Percentiles rank a stretch among this genome's conserved stretches.
Evolutionary conservation across 2,329 filamentous ascomycete genomes (phyloP).

Genomic region (Magnaporthiopsis incrustans): DNA sequence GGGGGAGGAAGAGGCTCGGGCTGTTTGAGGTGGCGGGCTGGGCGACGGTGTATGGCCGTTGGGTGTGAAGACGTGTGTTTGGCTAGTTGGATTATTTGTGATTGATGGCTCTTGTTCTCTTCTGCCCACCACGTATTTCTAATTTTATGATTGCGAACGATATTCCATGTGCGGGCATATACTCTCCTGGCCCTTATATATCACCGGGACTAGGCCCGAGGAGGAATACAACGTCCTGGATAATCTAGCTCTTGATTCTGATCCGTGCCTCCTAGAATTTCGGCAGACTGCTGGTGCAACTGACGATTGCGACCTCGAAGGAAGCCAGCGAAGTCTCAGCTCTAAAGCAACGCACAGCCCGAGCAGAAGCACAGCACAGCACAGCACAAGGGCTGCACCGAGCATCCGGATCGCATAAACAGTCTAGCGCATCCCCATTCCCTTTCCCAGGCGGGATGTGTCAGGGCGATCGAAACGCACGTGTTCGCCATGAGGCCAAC

Average conservation of each 20-base stretch:
- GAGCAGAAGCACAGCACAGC: not conserved
- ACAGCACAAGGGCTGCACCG: not conserved
- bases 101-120: not conserved
- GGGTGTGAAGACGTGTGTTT: not conserved
- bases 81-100: not conserved
- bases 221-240: no score
- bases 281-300: no score
- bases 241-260: no score
- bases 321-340: no score
- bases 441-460: not conserved
- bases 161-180: no score
- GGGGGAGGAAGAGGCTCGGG: slow-evolving; percentile 4
- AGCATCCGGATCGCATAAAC: not conserved
- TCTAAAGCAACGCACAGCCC: not conserved
- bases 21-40: not conserved
- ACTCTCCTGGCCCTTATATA: no score
- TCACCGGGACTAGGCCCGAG: no score
- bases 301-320: no score
- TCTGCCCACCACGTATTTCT: not conserved
- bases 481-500: not conserved
- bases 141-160: not conserved
- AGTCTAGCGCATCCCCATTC: not conserved
- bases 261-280: no score
- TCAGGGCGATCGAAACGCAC: not conserved
- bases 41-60: not conserved